Percentiles rank a stretch among this genome's conserved stretches.
phyloP scores from a whole-genome alignment of 140 eudicot genomes.

The Senecio squalidus region DNA sequence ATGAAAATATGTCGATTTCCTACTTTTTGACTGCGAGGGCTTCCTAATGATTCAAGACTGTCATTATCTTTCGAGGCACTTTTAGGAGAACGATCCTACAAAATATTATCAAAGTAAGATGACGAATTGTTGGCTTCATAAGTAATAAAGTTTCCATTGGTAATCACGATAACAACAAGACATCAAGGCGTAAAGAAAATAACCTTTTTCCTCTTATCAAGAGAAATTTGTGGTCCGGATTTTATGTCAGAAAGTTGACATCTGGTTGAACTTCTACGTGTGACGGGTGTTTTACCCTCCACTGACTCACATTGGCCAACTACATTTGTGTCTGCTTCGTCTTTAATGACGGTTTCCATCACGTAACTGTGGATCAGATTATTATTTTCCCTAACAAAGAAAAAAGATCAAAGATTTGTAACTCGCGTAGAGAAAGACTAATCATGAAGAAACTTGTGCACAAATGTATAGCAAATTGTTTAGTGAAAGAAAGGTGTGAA shows the following conservation, averaged over 20 bases:
- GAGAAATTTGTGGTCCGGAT: constrained; percentile 15
- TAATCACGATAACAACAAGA: not conserved
- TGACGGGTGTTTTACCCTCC: constrained; percentile 29
- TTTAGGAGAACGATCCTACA: constrained; percentile 41
- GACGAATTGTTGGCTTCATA: constrained; percentile 5
- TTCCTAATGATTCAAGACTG: constrained; percentile 42
- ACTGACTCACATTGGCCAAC: constrained; percentile 24
- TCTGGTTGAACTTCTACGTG: constrained; percentile 29
- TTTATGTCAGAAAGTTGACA: constrained; percentile 29
- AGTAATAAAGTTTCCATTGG: not conserved
- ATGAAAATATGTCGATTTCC: not conserved
- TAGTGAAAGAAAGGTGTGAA: constrained; percentile 1
- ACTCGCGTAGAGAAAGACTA: too few relatives aligned
- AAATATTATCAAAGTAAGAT: constrained; percentile 10
- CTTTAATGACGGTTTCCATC: constrained; percentile 37
- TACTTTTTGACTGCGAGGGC: constrained; percentile 59
- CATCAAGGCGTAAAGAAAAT: not conserved
- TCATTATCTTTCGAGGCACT: constrained; percentile 36
- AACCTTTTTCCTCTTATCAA: constrained; percentile 39
- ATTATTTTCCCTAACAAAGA: constrained; percentile 5
- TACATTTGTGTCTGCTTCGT: constrained; percentile 21
- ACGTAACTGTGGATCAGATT: constrained; percentile 1
- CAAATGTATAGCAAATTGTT: too few relatives aligned
- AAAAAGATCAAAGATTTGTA: too few relatives aligned
- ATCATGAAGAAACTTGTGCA: too few relatives aligned